phyloP scores from a whole-genome alignment of 2,329 filamentous ascomycete genomes.

The Pseudocercospora pini-densiflorae region DNA sequence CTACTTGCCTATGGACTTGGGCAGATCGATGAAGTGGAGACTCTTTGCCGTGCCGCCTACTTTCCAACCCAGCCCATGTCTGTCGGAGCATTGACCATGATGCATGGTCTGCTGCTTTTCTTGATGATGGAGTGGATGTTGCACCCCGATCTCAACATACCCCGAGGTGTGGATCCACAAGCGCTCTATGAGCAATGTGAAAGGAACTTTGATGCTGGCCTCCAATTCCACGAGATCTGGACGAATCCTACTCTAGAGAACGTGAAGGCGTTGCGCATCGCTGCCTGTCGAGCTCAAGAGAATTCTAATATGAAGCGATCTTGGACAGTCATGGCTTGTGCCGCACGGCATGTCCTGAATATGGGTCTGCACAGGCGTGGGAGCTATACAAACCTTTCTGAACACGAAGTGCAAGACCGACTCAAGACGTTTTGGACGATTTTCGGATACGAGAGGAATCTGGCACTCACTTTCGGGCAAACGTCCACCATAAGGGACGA shows the following conservation, averaged over 20 bases:
- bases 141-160: slow-evolving; percentile 8
- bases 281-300: slow-evolving; percentile 12
- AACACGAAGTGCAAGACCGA: neutral
- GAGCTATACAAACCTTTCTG: slow-evolving; percentile 2
- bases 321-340: slow-evolving; percentile 14
- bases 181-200: slow-evolving; percentile 9
- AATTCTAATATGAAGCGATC: slow-evolving; percentile 14
- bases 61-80: slow-evolving; percentile 19
- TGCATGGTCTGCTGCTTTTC: slow-evolving; percentile 18
- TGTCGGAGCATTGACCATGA: slow-evolving; percentile 14
- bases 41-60: slow-evolving; percentile 14
- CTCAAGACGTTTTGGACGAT: slow-evolving; percentile 20
- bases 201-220: slow-evolving; percentile 15
- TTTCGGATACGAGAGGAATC: slow-evolving; percentile 14
- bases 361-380: slow-evolving; percentile 17
- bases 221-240: slow-evolving; percentile 16
- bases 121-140: slow-evolving; percentile 17
- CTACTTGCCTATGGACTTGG: slow-evolving; percentile 18
- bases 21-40: slow-evolving; percentile 12
- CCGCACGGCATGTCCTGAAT: slow-evolving; percentile 17
- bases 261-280: slow-evolving; percentile 15
- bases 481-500: slow-evolving; percentile 18
- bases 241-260: slow-evolving; percentile 18
- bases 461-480: slow-evolving; percentile 18
- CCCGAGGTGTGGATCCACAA: slow-evolving; percentile 6